phyloP scores from a whole-genome alignment of 768 basidiomycete genomes.

The Lentinula boryana region DNA sequence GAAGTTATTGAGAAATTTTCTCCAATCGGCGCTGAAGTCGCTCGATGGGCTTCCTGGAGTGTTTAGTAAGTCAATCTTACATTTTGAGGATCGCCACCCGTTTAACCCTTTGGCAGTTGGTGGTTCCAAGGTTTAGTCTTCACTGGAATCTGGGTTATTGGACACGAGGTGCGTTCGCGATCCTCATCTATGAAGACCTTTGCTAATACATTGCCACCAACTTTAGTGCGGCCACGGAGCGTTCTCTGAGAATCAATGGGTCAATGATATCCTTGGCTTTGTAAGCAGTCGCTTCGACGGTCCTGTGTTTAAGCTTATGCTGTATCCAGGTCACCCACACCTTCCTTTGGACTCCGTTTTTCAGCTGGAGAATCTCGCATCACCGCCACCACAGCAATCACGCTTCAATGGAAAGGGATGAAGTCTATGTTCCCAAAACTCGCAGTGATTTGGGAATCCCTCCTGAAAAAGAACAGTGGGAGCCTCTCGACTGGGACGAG shows the following conservation, averaged over 20 bases:
- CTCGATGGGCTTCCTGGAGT: slow-evolving; percentile 38
- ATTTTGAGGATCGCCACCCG: neutral
- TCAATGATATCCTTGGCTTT: slow-evolving; percentile 48
- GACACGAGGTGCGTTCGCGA: slow-evolving; percentile 38
- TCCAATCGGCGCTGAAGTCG: slow-evolving; percentile 28
- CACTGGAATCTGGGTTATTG: slow-evolving; percentile 55
- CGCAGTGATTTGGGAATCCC: slow-evolving; percentile 31
- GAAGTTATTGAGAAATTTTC: slow-evolving; percentile 19
- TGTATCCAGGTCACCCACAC: slow-evolving; percentile 12
- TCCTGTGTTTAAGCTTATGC: neutral
- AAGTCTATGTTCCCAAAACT: slow-evolving; percentile 34
- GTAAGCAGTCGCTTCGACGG: slow-evolving; percentile 20
- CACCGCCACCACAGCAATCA: slow-evolving; percentile 22
- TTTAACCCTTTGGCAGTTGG: slow-evolving; percentile 30
- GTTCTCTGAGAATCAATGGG: slow-evolving; percentile 40
- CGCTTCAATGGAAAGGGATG: slow-evolving; percentile 20
- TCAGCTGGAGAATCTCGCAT: slow-evolving; percentile 20
- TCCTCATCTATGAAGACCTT: neutral
- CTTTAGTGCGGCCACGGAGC: slow-evolving; percentile 50
- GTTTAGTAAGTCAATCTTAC: slow-evolving; percentile 32
- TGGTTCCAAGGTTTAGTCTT: slow-evolving; percentile 60
- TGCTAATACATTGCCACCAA: neutral
- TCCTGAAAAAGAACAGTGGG: slow-evolving; percentile 5
- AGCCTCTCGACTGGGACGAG: slow-evolving; percentile 26
- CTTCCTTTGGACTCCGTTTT: slow-evolving; percentile 16